Evolutionary conservation across 371 early-diverging fungal genomes (phyloP).

Genomic region (Rhizopus arrhizus): DNA sequence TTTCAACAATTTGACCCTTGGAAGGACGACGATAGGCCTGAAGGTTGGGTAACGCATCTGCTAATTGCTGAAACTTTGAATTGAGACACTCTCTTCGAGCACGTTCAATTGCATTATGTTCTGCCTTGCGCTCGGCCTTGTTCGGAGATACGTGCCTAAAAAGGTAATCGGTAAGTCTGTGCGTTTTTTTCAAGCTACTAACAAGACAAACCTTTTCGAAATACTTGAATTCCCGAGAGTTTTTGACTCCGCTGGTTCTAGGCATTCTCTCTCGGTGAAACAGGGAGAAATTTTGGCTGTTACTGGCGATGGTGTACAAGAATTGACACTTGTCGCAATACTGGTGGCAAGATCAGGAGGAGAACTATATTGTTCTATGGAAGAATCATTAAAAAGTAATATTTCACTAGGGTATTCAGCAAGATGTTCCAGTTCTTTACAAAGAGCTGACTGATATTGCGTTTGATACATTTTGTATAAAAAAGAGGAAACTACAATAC

Average conservation of each 20-base stretch:
- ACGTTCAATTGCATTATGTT: conserved; percentile 76
- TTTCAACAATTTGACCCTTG: conserved; percentile 72
- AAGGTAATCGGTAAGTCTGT: neutral
- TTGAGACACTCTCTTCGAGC: conserved; percentile 73
- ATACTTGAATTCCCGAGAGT: conserved; percentile 3
- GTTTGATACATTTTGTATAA: no score
- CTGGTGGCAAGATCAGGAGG: neutral
- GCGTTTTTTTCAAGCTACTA: neutral
- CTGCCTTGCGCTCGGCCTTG: conserved; percentile 65
- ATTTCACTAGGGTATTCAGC: no score
- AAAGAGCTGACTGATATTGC: no score
- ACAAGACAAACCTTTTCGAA: neutral
- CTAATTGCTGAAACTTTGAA: conserved; percentile 68
- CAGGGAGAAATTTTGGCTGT: conserved; percentile 6
- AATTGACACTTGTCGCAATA: neutral
- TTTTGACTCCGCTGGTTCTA: neutral
- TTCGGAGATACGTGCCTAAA: conserved; percentile 10
- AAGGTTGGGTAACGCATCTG: conserved; percentile 66
- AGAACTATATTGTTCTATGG: no score
- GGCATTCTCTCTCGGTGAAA: conserved; percentile 2
- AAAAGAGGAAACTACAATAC: no score
- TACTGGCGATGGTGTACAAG: neutral
- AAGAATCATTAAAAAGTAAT: no score
- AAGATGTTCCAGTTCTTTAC: no score
- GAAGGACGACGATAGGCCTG: conserved; percentile 67